phyloP scores from a whole-genome alignment of 176 grass and related monocot species.

The Tillandsia leiboldiana region DNA sequence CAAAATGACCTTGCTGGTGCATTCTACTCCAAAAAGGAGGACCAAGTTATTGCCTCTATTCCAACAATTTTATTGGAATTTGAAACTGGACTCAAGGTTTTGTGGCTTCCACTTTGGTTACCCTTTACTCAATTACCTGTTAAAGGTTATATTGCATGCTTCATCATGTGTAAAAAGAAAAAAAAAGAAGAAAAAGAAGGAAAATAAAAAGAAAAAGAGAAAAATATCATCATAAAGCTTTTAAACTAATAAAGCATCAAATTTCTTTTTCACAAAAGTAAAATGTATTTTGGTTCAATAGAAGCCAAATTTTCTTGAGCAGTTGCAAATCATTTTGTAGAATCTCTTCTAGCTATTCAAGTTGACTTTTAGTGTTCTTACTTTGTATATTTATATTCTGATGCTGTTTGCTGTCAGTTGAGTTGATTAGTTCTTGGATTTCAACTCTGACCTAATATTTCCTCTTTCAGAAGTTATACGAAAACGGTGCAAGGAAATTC shows the following conservation, averaged over 20 bases:
- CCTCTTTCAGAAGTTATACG: constrained; percentile 67
- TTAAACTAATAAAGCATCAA: not conserved
- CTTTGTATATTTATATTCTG: not conserved
- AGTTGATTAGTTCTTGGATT: not conserved
- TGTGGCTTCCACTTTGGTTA: constrained; percentile 1
- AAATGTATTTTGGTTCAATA: not conserved
- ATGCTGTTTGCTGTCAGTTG: not conserved
- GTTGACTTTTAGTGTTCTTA: not conserved
- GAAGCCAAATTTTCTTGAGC: not conserved
- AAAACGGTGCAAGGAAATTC: constrained; percentile 92
- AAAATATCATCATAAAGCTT: not conserved
- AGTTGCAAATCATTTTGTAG: not conserved
- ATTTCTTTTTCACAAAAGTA: not conserved
- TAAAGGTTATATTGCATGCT: not conserved
- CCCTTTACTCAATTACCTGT: not conserved
- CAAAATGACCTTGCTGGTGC: constrained; percentile 93
- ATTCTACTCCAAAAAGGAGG: constrained; percentile 86
- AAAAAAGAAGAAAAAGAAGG: no score
- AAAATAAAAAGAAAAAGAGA: not conserved
- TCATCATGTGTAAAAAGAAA: no score
- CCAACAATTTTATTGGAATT: constrained; percentile 86
- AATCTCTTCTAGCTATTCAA: not conserved
- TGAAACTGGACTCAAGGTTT: constrained; percentile 87
- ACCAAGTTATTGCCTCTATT: constrained; percentile 78
- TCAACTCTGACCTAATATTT: not conserved